Percentiles rank a stretch among this genome's conserved stretches.
Conservation (phyloP, 2,329 filamentous ascomycete genomes). For the Calonectria pteridis region DNA sequence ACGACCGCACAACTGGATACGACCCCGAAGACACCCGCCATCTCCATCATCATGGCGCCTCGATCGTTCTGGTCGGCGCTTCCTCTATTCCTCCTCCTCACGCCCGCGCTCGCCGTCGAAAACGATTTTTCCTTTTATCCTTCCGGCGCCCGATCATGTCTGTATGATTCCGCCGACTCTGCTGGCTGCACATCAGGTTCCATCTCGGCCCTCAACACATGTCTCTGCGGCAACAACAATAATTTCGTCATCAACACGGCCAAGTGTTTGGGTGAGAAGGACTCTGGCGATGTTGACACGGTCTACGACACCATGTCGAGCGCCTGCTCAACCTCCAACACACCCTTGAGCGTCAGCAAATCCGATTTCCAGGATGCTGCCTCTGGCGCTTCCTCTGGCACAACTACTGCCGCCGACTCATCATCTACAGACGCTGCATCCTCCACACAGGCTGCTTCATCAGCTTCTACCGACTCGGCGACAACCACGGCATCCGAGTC, state of each 20-base stretch:
- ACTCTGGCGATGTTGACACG: conserved; percentile 51
- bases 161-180: conserved; percentile 54
- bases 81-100: conserved; percentile 48
- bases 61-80: conserved; percentile 33
- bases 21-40: background rate
- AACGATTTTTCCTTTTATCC: conserved; percentile 53
- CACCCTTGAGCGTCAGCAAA: conserved; percentile 57
- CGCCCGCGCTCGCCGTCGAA: conserved; percentile 40
- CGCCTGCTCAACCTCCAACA: conserved; percentile 59
- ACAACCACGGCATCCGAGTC: conserved; percentile 2
- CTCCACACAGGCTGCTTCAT: background rate
- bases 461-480: conserved; percentile 11
- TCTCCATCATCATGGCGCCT: conserved; percentile 41
- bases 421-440: background rate
- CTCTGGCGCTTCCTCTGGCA: background rate
- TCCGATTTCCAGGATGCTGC: conserved; percentile 54
- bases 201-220: conserved; percentile 58
- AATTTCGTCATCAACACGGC: conserved; percentile 63
- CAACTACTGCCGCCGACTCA: background rate
- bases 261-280: conserved; percentile 56
- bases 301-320: conserved; percentile 59
- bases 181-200: conserved; percentile 55
- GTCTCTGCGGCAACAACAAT: conserved; percentile 63
- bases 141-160: conserved; percentile 52
- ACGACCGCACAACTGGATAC: background rate